Conservation (phyloP, 768 basidiomycete species). For the Cyclocybe aegerita region DNA sequence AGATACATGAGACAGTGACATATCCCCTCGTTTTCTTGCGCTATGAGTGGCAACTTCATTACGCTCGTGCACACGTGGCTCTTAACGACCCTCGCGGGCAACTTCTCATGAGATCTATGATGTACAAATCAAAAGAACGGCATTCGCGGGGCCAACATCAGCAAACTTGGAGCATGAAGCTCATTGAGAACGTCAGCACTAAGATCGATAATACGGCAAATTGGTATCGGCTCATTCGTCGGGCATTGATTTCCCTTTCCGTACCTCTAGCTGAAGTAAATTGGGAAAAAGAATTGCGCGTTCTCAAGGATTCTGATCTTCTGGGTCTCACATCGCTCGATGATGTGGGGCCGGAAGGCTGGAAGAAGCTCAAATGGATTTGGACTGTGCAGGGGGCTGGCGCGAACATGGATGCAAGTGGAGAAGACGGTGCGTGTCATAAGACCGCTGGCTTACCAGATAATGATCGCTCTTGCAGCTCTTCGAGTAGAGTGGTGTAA, state of each 20-base stretch:
- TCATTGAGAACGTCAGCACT: constrained; percentile 12
- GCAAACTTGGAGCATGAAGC: constrained; percentile 17
- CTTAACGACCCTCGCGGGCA: constrained; percentile 22
- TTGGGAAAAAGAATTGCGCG: constrained; percentile 6
- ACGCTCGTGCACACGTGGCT: constrained; percentile 23
- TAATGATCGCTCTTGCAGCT: constrained; percentile 14
- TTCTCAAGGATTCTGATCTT: constrained; percentile 10
- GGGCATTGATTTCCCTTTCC: not conserved
- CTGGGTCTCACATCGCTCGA: constrained; percentile 6
- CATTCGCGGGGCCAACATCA: constrained; percentile 19
- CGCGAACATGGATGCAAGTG: constrained; percentile 1
- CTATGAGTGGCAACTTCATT: constrained; percentile 22
- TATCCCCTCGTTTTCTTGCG: constrained; percentile 3
- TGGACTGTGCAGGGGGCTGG: constrained; percentile 12
- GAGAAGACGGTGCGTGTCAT: too few species aligned
- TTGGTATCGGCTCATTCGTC: constrained; percentile 10
- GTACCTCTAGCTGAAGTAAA: not conserved
- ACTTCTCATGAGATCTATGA: constrained; percentile 22
- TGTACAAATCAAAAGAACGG: constrained; percentile 26
- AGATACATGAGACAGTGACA: not conserved
- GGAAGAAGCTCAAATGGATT: constrained; percentile 17
- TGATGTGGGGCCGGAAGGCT: constrained; percentile 11
- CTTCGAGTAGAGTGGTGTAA: constrained; percentile 27
- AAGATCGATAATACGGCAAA: constrained; percentile 10
- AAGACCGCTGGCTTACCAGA: too few species aligned